Evolutionary conservation across 1,284 basidiomycete genomes (phyloP), one percentile per base, ranked within the genome.

Genomic region (Phellopilus nigrolimitatus): DNA sequence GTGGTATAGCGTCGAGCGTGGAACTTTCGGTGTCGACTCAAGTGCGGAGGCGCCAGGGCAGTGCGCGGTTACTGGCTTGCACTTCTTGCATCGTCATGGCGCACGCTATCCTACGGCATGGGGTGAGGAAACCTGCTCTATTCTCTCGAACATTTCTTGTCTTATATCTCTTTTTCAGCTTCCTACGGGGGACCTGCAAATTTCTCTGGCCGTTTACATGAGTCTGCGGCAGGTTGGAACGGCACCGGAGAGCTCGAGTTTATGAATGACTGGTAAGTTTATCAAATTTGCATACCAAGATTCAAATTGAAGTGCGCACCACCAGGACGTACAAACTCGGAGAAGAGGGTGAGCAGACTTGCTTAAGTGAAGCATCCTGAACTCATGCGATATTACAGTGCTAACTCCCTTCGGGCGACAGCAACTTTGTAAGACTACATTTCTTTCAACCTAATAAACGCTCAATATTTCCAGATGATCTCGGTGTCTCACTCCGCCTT

Each of bases 321-420:
- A 53, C 15, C 41, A 88, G 84, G 85, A 85, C 85, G 2, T 88
- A 88, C 63, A 88, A 88, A 58, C 75, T 89, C 10, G 86, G 87
- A 13, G 82, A 86, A 70, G 88, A 93, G 71, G 69, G 82, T 85
- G 56, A 17, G 68, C 56, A 19, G 24, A 45, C 61, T 10, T 38
- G 10, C 15, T 41, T 34, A 19, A 6, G 31, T 38, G 10, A 44
- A 10, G 25, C 38, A 36, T 15, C 17, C 49, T 43, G 51, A 13
- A 52, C 27, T 49, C 38, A 61, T 42, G 50, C 47, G 10, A n/a
- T 28, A 8, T 27, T 30, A 7, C 52, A 86, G 83, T 88, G 25
- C 68, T 93, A 47, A 89, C 88, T 19, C 88, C 89, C 0, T 89
- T 91, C 56, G 90, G 89, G 47, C 72, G 88, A 36, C 84, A 91